Evolutionary conservation across 805 yeast species (phyloP), one percentile per base, ranked within the genome.

Genomic region (Cyberlindnera mycetangii): DNA sequence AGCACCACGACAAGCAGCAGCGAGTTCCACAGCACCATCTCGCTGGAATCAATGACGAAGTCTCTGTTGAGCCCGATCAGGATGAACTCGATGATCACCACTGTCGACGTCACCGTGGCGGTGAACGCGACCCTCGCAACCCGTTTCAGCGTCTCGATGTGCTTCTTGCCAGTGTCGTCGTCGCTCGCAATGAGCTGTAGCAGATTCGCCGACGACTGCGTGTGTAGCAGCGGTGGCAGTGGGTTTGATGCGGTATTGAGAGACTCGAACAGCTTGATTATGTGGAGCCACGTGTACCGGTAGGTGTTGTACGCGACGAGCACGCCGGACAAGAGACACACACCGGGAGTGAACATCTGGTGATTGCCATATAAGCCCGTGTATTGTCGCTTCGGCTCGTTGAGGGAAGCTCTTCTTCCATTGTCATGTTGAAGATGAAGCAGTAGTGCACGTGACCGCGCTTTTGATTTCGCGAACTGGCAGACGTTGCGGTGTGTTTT

Each of bases 51-150:
- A 8, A 28, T 40, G 12, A 39, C 50, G 12, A 48, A 35, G 9
- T 44, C 34, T 4, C 39, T 31, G 18, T 49, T 40, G n/a, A 56
- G 41, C 37, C 53, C 57, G n/a, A 52, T 44, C 12, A 58, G 48
- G 7, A 58, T 51, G 32, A 58, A 53, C 25, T 58, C 59, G 27
- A 56, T 52, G 24, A 55, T 49, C 3, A 53, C 24, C 9, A 58
- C 41, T 6, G 53, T 51, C 2, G 47, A 32, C 1, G 56, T 44
- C 9, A 52, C 39, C 1, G 53, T 58, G n/a, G 46, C 19, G 7
- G 61, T 42, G 39, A 58, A 58, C 3, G 46, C 41, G 7, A 54
- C 22, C 15, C 59, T 48, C 1, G 60, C 48, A 1, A 45, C 8
- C 12, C 28, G 31, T 22, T 54, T 49, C 10, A 45, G 32, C 25